phyloP scores from a whole-genome alignment of 2,329 filamentous ascomycete genomes.

The Amesomyces nigricolor region DNA sequence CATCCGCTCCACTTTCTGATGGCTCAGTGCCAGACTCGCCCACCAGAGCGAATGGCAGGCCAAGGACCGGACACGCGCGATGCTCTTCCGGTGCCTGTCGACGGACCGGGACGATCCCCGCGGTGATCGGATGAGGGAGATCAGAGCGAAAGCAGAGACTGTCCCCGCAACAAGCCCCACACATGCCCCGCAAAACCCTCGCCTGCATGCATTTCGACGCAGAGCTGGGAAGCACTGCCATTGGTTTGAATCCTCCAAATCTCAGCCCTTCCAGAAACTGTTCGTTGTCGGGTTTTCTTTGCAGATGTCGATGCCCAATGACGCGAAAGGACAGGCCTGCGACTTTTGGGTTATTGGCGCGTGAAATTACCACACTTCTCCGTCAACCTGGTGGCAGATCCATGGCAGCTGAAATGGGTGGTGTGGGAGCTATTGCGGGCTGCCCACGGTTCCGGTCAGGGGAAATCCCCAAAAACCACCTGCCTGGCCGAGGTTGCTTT shows the following conservation, averaged over 20 bases:
- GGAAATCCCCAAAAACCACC: not conserved
- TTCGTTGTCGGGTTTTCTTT: too few species aligned
- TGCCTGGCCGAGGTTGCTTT: too few species aligned
- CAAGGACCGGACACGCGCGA: not conserved
- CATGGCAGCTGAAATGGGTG: not conserved
- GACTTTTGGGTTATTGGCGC: not conserved
- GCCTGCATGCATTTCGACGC: slow-evolving; percentile 4
- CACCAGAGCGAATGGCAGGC: slow-evolving; percentile 4
- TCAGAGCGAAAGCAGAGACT: slow-evolving; percentile 1
- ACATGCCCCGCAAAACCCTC: slow-evolving; percentile 5
- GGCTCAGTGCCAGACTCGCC: not conserved
- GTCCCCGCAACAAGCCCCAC: not conserved
- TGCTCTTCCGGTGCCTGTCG: not conserved
- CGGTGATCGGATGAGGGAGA: slow-evolving; percentile 13
- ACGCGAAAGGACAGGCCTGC: not conserved
- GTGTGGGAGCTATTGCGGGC: not conserved
- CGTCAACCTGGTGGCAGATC: not conserved
- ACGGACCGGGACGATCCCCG: slow-evolving; percentile 9
- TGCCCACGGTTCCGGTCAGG: not conserved
- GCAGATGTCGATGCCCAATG: not conserved
- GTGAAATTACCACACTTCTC: slow-evolving; percentile 12
- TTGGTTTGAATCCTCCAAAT: slow-evolving; percentile 7
- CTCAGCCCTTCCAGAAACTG: too few species aligned
- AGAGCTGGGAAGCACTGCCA: slow-evolving; percentile 7
- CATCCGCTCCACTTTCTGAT: not conserved